A percentile compares a stretch with the other conserved stretches of the same genome.
These are phyloP conservation scores for Hygrophila difformis DNA, from an alignment of 257 asterid species.

Conservation along the genomic window DNA sequence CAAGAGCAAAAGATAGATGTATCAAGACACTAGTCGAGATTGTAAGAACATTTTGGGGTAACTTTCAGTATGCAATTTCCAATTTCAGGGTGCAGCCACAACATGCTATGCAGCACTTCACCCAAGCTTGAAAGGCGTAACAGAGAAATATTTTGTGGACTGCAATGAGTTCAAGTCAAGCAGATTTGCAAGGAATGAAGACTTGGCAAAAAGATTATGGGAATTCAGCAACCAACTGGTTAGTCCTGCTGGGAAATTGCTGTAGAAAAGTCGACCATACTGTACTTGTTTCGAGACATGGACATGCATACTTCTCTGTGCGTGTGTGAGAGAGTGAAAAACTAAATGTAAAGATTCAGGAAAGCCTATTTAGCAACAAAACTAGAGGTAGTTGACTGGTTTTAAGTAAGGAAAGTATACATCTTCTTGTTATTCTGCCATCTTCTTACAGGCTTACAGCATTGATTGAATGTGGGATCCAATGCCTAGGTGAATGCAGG, in stretches of 20 bases:
- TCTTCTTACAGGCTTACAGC: no score
- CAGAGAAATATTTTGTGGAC: conserved; percentile 46
- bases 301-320: no score
- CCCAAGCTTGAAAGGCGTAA: conserved; percentile 40
- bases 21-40: background rate
- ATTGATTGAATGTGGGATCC: no score
- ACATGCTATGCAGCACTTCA: conserved; percentile 54
- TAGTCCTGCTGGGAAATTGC: conserved; percentile 17
- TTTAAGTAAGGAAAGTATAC: background rate
- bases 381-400: background rate
- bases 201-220: conserved; percentile 38
- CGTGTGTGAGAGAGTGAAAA: no score
- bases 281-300: no score
- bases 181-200: conserved; percentile 22
- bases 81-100: conserved; percentile 53
- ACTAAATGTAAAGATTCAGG: no score
- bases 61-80: background rate
- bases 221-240: conserved; percentile 43
- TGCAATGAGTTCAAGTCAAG: conserved; percentile 36
- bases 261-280: background rate
- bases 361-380: no score
- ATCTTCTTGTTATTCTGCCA: no score
- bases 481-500: no score
- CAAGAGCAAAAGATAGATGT: background rate
- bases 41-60: background rate